Percentiles rank a stretch among this genome's conserved stretches.
phyloP scores from a whole-genome alignment of 1,284 basidiomycete species.

The Fistulinella cinereoalba region DNA sequence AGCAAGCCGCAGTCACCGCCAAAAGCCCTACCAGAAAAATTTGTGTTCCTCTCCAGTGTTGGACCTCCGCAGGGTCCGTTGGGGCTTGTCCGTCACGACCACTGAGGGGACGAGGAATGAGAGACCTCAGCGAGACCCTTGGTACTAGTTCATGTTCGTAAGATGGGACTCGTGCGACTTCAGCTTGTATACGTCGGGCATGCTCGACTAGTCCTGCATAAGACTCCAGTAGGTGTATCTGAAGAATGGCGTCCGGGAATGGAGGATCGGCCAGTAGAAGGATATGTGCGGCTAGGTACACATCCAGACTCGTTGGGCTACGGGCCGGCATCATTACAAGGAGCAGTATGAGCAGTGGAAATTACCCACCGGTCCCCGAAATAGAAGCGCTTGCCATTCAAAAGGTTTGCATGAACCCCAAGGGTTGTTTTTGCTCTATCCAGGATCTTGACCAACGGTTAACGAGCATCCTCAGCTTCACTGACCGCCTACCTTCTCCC shows the following conservation, averaged over 20 bases:
- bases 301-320: slow-evolving; percentile 61
- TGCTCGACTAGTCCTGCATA: slow-evolving; percentile 58
- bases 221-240: slow-evolving; percentile 48
- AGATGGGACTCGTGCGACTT: slow-evolving; percentile 27
- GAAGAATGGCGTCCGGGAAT: slow-evolving; percentile 59
- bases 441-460: slow-evolving; percentile 43
- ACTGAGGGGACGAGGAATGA: slow-evolving; percentile 16
- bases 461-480: slow-evolving; percentile 1
- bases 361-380: slow-evolving; percentile 42
- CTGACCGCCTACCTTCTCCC: slow-evolving; percentile 51
- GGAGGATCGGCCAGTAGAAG: slow-evolving; percentile 56
- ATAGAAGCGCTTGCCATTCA: slow-evolving; percentile 53
- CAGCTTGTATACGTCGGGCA: slow-evolving; percentile 46
- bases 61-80: slow-evolving; percentile 32
- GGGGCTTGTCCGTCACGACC: not conserved
- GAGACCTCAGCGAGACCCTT: slow-evolving; percentile 20
- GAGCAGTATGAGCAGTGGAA: not conserved
- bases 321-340: slow-evolving; percentile 1
- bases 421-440: slow-evolving; percentile 58
- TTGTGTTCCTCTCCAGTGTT: slow-evolving; percentile 36
- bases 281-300: slow-evolving; percentile 64
- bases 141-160: slow-evolving; percentile 12
- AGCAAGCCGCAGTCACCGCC: slow-evolving; percentile 4
- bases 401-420: slow-evolving; percentile 54
- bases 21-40: slow-evolving; percentile 34